Conservation (phyloP, 257 asterid genomes). For the Solanum bukasovii region DNA sequence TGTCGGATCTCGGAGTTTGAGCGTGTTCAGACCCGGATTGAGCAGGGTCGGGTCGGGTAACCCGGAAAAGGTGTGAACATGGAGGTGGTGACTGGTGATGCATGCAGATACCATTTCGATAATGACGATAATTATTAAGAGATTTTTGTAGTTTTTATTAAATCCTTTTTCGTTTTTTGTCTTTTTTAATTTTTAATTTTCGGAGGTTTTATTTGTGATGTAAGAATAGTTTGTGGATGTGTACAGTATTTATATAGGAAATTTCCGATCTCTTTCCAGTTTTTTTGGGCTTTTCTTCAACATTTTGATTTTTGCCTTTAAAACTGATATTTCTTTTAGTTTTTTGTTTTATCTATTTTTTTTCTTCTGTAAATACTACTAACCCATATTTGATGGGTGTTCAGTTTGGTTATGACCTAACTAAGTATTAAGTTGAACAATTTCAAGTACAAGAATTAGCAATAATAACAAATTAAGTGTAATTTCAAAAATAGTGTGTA, state of each 20-base stretch:
- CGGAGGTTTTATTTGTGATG: not conserved
- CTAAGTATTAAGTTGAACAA: too few relatives aligned
- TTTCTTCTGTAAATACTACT: not conserved
- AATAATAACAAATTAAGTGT: too few relatives aligned
- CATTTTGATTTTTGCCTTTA: not conserved
- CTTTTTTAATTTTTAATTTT: not conserved
- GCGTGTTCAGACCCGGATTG: slow-evolving; percentile 72
- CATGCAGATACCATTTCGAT: not conserved
- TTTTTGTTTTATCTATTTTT: not conserved
- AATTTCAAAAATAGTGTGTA: too few relatives aligned
- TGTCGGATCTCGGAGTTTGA: slow-evolving; percentile 93
- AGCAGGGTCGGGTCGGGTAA: slow-evolving; percentile 21
- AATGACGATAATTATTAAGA: not conserved
- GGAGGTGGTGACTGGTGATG: slow-evolving; percentile 10
- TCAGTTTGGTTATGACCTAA: too few relatives aligned
- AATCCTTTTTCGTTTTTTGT: not conserved
- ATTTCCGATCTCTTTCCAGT: not conserved
- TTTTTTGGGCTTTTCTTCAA: not conserved
- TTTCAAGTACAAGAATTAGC: too few relatives aligned
- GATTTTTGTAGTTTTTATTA: not conserved
- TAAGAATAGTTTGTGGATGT: not conserved
- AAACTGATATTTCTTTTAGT: not conserved
- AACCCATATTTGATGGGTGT: too few relatives aligned
- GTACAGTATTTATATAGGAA: not conserved
- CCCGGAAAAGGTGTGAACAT: slow-evolving; percentile 28